These are phyloP conservation scores for Paraconiothyrium sp. DNA, from an alignment of 2,329 filamentous ascomycete species.

Conservation along the genomic window DNA sequence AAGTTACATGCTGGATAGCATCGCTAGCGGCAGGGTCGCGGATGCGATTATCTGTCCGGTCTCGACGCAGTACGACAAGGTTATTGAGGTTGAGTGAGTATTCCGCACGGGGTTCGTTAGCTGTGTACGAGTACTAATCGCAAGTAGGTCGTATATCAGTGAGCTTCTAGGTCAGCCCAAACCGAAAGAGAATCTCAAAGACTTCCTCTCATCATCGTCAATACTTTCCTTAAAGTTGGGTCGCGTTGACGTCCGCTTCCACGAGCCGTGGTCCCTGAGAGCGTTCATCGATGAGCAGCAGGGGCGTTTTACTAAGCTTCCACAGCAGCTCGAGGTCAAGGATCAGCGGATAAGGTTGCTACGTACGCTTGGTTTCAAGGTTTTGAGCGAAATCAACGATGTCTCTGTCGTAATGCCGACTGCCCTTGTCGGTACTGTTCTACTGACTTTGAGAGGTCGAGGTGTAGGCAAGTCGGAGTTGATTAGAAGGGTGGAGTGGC, in stretches of 20 bases:
- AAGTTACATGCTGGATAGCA: constrained; percentile 87
- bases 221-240: constrained; percentile 89
- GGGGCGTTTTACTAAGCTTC: constrained; percentile 59
- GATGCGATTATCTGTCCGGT: constrained; percentile 96
- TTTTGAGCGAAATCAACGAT: constrained; percentile 92
- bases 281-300: constrained; percentile 83
- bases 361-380: constrained; percentile 88
- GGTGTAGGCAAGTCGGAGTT: constrained; percentile 90
- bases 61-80: constrained; percentile 98
- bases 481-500: constrained; percentile 87
- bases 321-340: constrained; percentile 46
- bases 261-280: constrained; percentile 92
- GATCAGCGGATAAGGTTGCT: constrained; percentile 75
- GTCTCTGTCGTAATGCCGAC: constrained; percentile 99
- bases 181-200: constrained; percentile 89
- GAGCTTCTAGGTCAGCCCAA: constrained; percentile 95
- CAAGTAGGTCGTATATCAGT: constrained; percentile 79
- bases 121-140: constrained; percentile 18
- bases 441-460: constrained; percentile 88
- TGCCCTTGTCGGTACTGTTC: constrained; percentile 90
- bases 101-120: background rate
- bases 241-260: constrained; percentile 92
- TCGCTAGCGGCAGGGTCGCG: constrained; percentile 85
- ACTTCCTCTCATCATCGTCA: constrained; percentile 89
- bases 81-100: constrained; percentile 78